Evolutionary conservation across 1,139 yeast genomes (phyloP), one percentile per base, ranked within the genome.

Genomic region (Kurtzmaniella quercitrusa): DNA sequence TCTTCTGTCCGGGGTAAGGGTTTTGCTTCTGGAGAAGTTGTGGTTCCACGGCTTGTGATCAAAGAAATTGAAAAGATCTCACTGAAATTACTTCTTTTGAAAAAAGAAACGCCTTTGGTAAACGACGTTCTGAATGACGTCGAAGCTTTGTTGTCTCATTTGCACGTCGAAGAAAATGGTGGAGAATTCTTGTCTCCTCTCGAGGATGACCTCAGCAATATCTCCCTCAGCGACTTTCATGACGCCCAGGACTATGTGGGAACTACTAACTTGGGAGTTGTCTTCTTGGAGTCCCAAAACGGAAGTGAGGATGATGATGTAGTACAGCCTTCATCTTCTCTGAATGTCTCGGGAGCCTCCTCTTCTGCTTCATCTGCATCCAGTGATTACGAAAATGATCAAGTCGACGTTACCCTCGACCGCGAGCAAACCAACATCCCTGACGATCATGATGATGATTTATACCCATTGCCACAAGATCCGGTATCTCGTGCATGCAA

Each of bases 181-280:
- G 32, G 15, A 5, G 30, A 36, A 36, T 22, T 23, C 9, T 15
- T 23, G 19, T 5, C 14, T 20, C 47, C 41, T 18, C 40, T 46
- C 14, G 50, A 51, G 38, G 73, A 67, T 45, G 45, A 57, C 2
- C 51, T 54, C 33, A 33, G 15, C 14, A 18, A 16, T 68, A 74
- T 0, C 42, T 67, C 72, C 3, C 49, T 61, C 5, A 55, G 53
- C 35, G 87, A 82, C 42, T 85, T 79, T 55, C 82, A 61, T 53
- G 94, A 85, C 60, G 95, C 94, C 2, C 69, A 69, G 38, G 91
- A 84, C 38, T 69, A 69, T 43, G 59, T 72, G 12, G 82, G 71
- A 41, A 71, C 56, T 3, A 51, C 53, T 49, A 56, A 56, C 34
- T 53, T 60, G 3, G 74, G 72, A 0, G 76, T 72, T 6, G 66